Evolutionary conservation across 2,329 filamentous ascomycete genomes (phyloP).

Genomic region (Myriangium duriaei): DNA sequence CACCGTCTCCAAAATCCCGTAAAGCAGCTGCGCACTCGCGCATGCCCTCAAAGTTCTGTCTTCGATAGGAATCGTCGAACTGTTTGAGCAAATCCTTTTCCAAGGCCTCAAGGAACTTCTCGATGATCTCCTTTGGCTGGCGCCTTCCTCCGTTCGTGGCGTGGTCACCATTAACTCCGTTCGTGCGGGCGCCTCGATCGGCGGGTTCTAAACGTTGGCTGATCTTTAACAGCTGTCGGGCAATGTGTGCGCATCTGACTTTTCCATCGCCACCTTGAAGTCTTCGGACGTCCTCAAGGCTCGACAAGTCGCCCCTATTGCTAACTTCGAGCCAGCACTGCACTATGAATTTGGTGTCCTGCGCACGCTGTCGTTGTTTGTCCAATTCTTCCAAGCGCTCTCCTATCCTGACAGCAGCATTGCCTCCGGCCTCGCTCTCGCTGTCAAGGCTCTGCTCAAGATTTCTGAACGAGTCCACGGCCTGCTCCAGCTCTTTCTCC

Average conservation of each 20-base stretch:
- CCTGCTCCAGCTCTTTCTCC: slow-evolving; percentile 79
- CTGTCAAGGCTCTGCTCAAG: slow-evolving; percentile 65
- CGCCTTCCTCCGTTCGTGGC: slow-evolving; percentile 16
- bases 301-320: slow-evolving; percentile 72
- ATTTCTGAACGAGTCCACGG: slow-evolving; percentile 82
- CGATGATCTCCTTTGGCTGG: slow-evolving; percentile 61
- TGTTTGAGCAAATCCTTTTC: slow-evolving; percentile 93
- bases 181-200: slow-evolving; percentile 21
- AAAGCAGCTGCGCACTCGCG: slow-evolving; percentile 89
- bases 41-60: slow-evolving; percentile 96
- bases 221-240: slow-evolving; percentile 84
- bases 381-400: slow-evolving; percentile 90
- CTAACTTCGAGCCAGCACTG: slow-evolving; percentile 95
- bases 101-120: slow-evolving; percentile 90
- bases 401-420: slow-evolving; percentile 87
- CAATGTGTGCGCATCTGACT: slow-evolving; percentile 85
- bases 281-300: slow-evolving; percentile 77
- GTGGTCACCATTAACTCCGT: slow-evolving; percentile 41
- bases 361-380: slow-evolving; percentile 73
- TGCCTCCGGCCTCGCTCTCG: slow-evolving; percentile 52
- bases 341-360: slow-evolving; percentile 89
- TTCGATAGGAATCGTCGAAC: slow-evolving; percentile 92
- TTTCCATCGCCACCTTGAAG: slow-evolving; percentile 83
- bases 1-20: slow-evolving; percentile 88
- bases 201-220: slow-evolving; percentile 76